Evolutionary conservation across 805 yeast species (phyloP).

Genomic region (Candida oleophila): DNA sequence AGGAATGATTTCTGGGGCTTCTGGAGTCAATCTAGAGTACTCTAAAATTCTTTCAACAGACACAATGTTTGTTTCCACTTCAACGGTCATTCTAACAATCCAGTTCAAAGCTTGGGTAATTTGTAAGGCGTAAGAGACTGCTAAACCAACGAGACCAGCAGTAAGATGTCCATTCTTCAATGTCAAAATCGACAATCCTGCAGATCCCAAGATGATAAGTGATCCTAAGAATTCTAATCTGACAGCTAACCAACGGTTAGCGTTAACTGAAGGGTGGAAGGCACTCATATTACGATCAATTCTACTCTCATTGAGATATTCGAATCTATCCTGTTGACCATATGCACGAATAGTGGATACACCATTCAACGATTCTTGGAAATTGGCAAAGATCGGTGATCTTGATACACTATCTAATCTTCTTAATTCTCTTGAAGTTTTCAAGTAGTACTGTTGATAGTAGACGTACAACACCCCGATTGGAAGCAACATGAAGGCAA

Average conservation of each 20-base stretch:
- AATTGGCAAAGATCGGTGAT: constrained; percentile 81
- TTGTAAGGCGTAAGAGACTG: constrained; percentile 90
- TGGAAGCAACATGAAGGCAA: constrained; percentile 69
- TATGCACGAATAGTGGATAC: constrained; percentile 76
- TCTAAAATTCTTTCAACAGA: constrained; percentile 94
- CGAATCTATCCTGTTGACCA: constrained; percentile 62
- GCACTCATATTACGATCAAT: constrained; percentile 90
- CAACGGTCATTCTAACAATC: constrained; percentile 99
- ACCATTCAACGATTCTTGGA: constrained; percentile 79
- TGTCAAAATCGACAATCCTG: constrained; percentile 77
- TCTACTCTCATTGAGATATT: constrained; percentile 61
- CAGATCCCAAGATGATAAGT: constrained; percentile 79
- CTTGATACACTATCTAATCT: constrained; percentile 78
- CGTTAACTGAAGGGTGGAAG: constrained; percentile 85
- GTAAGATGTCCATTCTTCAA: constrained; percentile 67
- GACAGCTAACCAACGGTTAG: constrained; percentile 97
- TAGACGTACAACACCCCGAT: constrained; percentile 60
- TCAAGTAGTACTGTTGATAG: constrained; percentile 75
- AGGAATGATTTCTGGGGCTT: constrained; percentile 74
- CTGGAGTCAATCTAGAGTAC: constrained; percentile 70
- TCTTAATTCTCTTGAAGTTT: constrained; percentile 78
- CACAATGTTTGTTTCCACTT: constrained; percentile 95
- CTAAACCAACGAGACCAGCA: constrained; percentile 94
- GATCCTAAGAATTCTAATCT: constrained; percentile 92
- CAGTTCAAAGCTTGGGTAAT: constrained; percentile 92